Evolutionary conservation across 495 filamentous ascomycete species (phyloP).

Genomic region (Neurospora tetraspora): DNA sequence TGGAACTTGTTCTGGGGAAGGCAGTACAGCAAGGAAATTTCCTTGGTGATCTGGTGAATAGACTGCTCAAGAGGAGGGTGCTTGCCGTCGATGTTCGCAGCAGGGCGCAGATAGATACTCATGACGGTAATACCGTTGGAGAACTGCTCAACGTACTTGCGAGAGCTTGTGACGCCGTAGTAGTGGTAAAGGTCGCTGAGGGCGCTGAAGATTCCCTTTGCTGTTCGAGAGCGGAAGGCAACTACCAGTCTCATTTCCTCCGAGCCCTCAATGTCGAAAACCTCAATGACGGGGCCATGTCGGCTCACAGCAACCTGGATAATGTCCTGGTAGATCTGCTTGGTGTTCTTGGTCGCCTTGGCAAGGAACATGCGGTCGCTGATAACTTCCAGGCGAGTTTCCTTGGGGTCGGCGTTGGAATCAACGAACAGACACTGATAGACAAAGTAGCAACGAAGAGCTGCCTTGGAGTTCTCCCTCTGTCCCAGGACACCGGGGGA

Average conservation of each 20-base stretch:
- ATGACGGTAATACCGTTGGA: conserved; percentile 96
- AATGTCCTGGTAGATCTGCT: conserved; percentile 85
- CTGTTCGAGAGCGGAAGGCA: conserved; percentile 86
- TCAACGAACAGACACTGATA: conserved; percentile 88
- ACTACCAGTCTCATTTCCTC: conserved; percentile 88
- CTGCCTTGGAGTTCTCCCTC: conserved; percentile 49
- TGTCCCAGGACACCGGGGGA: conserved; percentile 62
- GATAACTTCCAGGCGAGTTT: conserved; percentile 84
- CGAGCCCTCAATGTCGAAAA: conserved; percentile 87
- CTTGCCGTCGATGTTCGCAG: conserved; percentile 40
- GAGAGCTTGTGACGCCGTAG: conserved; percentile 89
- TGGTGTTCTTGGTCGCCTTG: conserved; percentile 93
- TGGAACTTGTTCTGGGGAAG: conserved; percentile 96
- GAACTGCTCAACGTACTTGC: conserved; percentile 98
- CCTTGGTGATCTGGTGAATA: conserved; percentile 98
- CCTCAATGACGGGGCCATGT: conserved; percentile 91
- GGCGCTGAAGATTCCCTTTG: conserved; percentile 88
- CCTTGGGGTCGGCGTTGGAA: conserved; percentile 57
- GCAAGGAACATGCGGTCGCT: conserved; percentile 89
- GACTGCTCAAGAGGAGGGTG: conserved; percentile 67
- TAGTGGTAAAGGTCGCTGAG: conserved; percentile 96
- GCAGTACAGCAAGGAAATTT: conserved; percentile 93
- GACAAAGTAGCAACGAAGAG: conserved; percentile 95
- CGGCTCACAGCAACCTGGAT: conserved; percentile 73
- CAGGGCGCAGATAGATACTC: conserved; percentile 81